Evolutionary conservation across 2,329 filamentous ascomycete genomes (phyloP), one percentile per base, ranked within the genome.

Genomic region (Pyrenochaeta sp.): DNA sequence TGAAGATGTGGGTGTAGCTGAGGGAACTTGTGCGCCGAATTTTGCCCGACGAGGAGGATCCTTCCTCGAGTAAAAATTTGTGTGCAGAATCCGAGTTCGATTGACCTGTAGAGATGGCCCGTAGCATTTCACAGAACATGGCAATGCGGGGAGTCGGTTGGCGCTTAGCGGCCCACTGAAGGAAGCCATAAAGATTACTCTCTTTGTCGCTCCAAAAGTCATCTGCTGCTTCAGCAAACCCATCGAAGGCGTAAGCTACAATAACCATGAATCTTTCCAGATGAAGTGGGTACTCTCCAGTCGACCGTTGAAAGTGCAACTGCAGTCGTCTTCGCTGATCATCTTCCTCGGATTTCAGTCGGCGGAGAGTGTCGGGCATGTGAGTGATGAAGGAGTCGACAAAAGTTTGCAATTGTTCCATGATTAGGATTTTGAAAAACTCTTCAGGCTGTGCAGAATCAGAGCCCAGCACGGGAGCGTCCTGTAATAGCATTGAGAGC

Each of bases 111-210:
- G 94, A 90, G 34, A 99, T 86, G 1, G 92, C 88, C 63, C 91
- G 89, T 11, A 99, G 78, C 85, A 99, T 93, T 67, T 97, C 93
- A 70, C 94, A 99, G 60, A 97, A 99, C 9, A 93, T 92, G 49
- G 90, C 94, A 46, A 96, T 92, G 17, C 96, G 81, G n/a, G 94
- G 94, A 0, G 95, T 96, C 0, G 95, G 96, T 48, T 96, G 91
- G 60, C 94, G 82, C 58, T 90, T 87, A 3, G 94, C 96, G n/a
- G 92, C 89, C 94, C 94, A 99, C 53, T 96, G 89, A 67, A 99
- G 81, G 67, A 99, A 99, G 0, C 94, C 94, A 51, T 92, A 89
- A 21, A 99, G 77, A 58, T 96, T 96, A 64, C 91, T 91, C 61
- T 99, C 94, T 2, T 88, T 85, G 64, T 96, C 92, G 21, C 83